Base-by-base conservation (phyloP, 1,284 basidiomycete species). In the Pyrrhoderma noxium region DNA sequence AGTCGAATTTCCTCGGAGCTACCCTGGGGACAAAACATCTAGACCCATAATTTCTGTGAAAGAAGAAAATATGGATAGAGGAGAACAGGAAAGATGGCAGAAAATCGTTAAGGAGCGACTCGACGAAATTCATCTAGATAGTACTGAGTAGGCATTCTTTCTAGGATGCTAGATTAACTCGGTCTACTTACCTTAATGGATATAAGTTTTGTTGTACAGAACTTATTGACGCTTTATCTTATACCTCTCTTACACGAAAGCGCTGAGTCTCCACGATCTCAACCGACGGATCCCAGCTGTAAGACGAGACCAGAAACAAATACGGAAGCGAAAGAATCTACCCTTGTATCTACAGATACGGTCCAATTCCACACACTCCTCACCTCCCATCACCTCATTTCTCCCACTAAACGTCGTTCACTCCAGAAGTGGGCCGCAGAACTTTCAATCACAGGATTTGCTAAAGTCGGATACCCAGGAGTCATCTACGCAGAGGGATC, bases 391-490 rank as follows among this genome's bases (percentile, higher is more conserved):
- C 86, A 87, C 62, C 76, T 88, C 47, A 69, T 83, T 43, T 82
- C 85, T 0, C 73, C 80, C 0, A 76, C 73, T 23, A 89, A 88
- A 62, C 77, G 85, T 14, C 77, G 81, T 31, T 71, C 75, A 49
- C 71, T 88, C 13, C 70, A 78, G 56, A 66, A 73, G 22, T 82
- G 85, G 73, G 75, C 79, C 0, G 71, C 74, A 14, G 71, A 76
- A 19, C 73, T 85, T 25, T 68, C 69, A 1, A 61, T 88, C 14
- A 61, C 67, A 0, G 85, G 85, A 0, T 88, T 87, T 60, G 78
- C 82, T 3, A 88, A 88, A 65, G 72, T 83, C 11, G 85, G 85
- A 0, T 76, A 88, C 60, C 85, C 85, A 1, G 84, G 84, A 3
- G 70, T 85, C 41, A 83, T 89, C 49, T 89, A 87, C 56, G 80